Evolutionary conservation across 2,329 filamentous ascomycete species (phyloP).

Genomic region (Coleophoma crateriformis): DNA sequence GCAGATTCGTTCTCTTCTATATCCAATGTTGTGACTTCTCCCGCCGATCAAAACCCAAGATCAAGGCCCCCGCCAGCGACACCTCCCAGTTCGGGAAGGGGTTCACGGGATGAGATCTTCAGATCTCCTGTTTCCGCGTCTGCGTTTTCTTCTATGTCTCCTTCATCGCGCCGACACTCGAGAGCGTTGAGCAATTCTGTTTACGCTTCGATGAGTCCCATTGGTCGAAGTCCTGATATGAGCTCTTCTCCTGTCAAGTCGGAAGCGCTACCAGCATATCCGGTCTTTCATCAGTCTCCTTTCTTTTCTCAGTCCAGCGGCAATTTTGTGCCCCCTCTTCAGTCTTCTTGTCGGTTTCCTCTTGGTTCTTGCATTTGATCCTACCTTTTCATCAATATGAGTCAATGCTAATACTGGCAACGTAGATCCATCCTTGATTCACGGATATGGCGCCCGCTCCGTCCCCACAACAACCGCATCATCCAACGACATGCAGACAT

Average conservation of each 20-base stretch:
- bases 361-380: constrained; percentile 22
- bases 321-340: constrained; percentile 45
- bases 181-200: constrained; percentile 15
- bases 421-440: constrained; percentile 26
- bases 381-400: constrained; percentile 1
- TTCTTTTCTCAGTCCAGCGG: constrained; percentile 49
- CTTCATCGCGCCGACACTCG: constrained; percentile 20
- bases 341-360: constrained; percentile 48
- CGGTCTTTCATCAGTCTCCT: constrained; percentile 29
- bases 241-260: constrained; percentile 14
- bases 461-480: constrained; percentile 8
- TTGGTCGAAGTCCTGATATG: constrained; percentile 14
- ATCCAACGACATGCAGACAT: constrained; percentile 19
- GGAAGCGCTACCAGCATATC: constrained; percentile 12
- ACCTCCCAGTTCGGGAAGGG: constrained; percentile 16
- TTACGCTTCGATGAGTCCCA: constrained; percentile 15
- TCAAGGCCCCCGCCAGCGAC: constrained; percentile 21
- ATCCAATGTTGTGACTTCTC: constrained; percentile 20
- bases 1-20: constrained; percentile 19
- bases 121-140: constrained; percentile 28
- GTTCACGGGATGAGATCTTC: constrained; percentile 21
- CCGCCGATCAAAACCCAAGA: constrained; percentile 14
- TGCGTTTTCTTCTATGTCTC: constrained; percentile 25
- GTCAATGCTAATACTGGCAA: constrained; percentile 14
- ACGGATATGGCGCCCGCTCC: constrained; percentile 19